Conservation (phyloP, 768 basidiomycete genomes). For the Podaxis rugospora region DNA sequence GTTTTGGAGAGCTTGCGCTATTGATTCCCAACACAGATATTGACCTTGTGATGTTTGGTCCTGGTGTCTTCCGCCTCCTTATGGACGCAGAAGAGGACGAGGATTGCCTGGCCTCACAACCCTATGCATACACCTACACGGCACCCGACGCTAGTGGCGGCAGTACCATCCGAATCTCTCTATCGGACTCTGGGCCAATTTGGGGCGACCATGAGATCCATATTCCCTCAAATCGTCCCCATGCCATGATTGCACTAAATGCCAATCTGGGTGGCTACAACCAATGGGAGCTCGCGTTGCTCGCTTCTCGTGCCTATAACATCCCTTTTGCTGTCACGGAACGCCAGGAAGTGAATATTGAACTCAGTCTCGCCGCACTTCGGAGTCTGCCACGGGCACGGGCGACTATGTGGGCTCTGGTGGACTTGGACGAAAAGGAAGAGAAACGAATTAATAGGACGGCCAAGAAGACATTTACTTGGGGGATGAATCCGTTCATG, state of each 20-base stretch:
- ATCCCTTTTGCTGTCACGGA: constrained; percentile 25
- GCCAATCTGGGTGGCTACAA: constrained; percentile 33
- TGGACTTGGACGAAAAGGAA: background rate
- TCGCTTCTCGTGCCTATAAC: constrained; percentile 19
- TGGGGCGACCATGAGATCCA: constrained; percentile 12
- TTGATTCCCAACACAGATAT: constrained; percentile 41
- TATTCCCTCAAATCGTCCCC: constrained; percentile 21
- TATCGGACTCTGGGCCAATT: constrained; percentile 17
- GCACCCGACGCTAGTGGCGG: constrained; percentile 32
- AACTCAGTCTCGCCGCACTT: constrained; percentile 1
- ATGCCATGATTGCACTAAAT: constrained; percentile 39
- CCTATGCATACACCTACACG: constrained; percentile 25
- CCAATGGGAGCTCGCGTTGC: constrained; percentile 32
- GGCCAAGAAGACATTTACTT: constrained; percentile 2
- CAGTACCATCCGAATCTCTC: constrained; percentile 33
- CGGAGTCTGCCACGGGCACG: background rate
- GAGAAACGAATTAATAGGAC: constrained; percentile 8
- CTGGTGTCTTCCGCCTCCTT: constrained; percentile 24
- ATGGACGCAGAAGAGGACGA: constrained; percentile 25
- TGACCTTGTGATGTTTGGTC: constrained; percentile 37
- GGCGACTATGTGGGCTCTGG: constrained; percentile 1
- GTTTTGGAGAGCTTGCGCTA: constrained; percentile 43
- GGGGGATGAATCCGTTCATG: constrained; percentile 10
- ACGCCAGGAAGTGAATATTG: constrained; percentile 14
- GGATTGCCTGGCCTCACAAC: constrained; percentile 23